A percentile compares a stretch with the other conserved stretches of the same genome.
These are phyloP conservation scores for Schoenoplectus triqueter DNA, from an alignment of 202 grass and related monocot genomes.

Conservation along the genomic window DNA sequence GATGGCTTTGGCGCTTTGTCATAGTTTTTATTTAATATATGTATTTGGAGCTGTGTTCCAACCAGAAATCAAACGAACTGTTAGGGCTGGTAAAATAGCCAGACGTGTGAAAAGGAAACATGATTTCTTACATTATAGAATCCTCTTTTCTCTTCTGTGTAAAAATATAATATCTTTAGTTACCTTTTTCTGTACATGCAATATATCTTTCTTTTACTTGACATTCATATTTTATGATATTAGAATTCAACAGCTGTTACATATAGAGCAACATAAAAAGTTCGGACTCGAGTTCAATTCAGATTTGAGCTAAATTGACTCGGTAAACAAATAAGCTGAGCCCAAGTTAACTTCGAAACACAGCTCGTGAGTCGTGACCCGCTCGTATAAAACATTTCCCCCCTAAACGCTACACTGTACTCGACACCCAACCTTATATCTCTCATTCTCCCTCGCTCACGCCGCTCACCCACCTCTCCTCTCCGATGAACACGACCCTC, in stretches of 20 bases:
- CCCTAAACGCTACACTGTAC: too few relatives aligned
- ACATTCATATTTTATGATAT: neutral
- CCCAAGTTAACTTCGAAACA: too few relatives aligned
- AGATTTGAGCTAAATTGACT: too few relatives aligned
- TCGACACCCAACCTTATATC: too few relatives aligned
- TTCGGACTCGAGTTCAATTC: too few relatives aligned
- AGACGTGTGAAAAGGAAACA: neutral
- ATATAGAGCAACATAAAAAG: too few relatives aligned
- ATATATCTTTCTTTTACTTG: neutral
- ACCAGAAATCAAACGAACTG: conserved; percentile 25
- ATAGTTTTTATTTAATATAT: neutral
- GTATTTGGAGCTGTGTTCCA: conserved; percentile 17
- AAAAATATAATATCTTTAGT: neutral
- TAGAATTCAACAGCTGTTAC: neutral
- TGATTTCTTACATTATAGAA: neutral
- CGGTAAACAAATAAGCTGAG: too few relatives aligned
- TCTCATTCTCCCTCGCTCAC: too few relatives aligned
- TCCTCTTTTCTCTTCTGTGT: neutral
- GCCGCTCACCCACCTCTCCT: too few relatives aligned
- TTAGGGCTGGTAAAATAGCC: neutral
- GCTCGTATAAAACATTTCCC: too few relatives aligned
- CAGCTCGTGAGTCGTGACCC: too few relatives aligned
- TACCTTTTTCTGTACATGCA: neutral
- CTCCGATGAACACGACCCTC: too few relatives aligned
- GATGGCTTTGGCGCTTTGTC: neutral